phyloP scores from a whole-genome alignment of 768 basidiomycete species.

The Stropharia rugosoannulata region DNA sequence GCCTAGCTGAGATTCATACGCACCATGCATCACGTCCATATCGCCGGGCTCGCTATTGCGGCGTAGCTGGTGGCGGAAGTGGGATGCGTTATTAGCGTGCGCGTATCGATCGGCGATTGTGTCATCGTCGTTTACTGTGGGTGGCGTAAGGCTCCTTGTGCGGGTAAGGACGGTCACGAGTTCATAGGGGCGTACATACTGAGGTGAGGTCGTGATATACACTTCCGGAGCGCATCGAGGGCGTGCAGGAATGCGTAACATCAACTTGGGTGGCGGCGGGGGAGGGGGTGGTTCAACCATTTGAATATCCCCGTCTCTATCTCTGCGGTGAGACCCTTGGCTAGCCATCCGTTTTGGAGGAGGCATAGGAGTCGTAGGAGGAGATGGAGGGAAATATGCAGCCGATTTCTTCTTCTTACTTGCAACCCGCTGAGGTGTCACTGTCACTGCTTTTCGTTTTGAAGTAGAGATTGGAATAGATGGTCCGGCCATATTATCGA shows the following conservation, averaged over 20 bases:
- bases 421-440: neutral
- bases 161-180: neutral
- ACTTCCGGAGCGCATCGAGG: constrained; percentile 14
- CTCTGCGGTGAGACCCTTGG: neutral
- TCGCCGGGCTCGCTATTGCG: neutral
- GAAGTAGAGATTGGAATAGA: neutral
- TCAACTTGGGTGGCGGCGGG: constrained; percentile 9
- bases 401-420: neutral
- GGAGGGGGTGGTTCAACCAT: neutral
- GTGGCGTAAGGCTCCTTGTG: neutral
- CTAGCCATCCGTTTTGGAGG: neutral
- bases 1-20: no score
- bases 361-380: constrained; percentile 14
- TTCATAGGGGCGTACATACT: constrained; percentile 9
- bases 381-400: constrained; percentile 8
- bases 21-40: no score
- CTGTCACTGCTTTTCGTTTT: constrained; percentile 1
- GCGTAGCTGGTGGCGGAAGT: no score
- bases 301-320: neutral
- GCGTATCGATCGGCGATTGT: neutral
- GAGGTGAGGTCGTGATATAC: constrained; percentile 12
- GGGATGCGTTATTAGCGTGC: neutral
- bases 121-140: neutral
- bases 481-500: neutral
- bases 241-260: constrained; percentile 14